Evolutionary conservation across 2,329 filamentous ascomycete species (phyloP).

Genomic region (Onygena corvina): DNA sequence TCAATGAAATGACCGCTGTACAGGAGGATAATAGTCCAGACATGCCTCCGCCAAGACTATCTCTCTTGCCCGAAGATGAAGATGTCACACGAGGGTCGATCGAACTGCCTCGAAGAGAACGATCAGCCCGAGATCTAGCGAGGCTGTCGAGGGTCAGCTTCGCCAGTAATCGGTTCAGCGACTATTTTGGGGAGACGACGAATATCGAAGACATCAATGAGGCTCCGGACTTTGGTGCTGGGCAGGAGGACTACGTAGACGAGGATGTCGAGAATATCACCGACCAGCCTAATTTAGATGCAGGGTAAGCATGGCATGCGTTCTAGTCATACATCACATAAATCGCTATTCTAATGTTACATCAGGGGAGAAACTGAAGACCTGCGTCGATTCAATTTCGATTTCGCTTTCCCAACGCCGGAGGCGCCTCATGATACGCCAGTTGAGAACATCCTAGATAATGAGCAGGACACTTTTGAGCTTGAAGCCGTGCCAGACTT

Average conservation of each 20-base stretch:
- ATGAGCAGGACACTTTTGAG: constrained; percentile 27
- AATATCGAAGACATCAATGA: constrained; percentile 35
- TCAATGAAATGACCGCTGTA: constrained; percentile 31
- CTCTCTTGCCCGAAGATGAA: constrained; percentile 38
- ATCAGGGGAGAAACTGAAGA: constrained; percentile 35
- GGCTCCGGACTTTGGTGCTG: constrained; percentile 28
- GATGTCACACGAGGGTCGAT: constrained; percentile 32
- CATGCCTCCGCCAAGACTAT: constrained; percentile 28
- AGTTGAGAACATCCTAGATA: constrained; percentile 24
- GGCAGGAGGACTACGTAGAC: constrained; percentile 25
- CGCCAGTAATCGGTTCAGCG: constrained; percentile 35
- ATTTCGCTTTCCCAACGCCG: constrained; percentile 33
- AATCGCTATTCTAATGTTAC: constrained; percentile 5
- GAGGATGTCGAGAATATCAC: constrained; percentile 26
- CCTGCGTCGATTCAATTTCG: constrained; percentile 31
- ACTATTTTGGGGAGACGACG: constrained; percentile 40
- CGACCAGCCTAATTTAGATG: constrained; percentile 30
- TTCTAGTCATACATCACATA: constrained; percentile 1
- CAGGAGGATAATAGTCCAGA: constrained; percentile 33
- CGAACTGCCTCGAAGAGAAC: constrained; percentile 34
- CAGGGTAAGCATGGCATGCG: constrained; percentile 23
- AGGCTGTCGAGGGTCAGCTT: constrained; percentile 35
- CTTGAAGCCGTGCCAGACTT: constrained; percentile 22
- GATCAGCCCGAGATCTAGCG: constrained; percentile 27
- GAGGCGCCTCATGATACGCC: constrained; percentile 19